Evolutionary conservation across 345 rosid species (phyloP).

Genomic region (Citrus hindsii): DNA sequence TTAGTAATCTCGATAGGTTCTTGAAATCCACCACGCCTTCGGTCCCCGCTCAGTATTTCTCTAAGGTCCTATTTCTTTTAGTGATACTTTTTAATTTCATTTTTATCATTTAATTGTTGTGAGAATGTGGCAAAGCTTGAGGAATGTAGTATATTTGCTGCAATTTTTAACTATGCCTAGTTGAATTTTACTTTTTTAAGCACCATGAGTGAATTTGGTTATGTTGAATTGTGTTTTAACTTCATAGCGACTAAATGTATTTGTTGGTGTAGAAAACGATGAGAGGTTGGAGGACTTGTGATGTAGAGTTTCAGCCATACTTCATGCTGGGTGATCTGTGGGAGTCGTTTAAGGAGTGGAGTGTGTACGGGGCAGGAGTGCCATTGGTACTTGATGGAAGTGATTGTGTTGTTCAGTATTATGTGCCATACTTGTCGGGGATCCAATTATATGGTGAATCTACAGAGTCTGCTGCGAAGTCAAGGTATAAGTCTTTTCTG

Average conservation of each 20-base stretch:
- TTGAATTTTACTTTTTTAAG: not conserved
- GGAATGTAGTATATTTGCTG: not conserved
- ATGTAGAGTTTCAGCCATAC: conserved; percentile 42
- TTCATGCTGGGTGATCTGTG: conserved; percentile 74
- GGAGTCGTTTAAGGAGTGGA: conserved; percentile 86
- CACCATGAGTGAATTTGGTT: not conserved
- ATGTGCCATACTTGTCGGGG: conserved; percentile 87
- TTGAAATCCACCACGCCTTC: conserved; percentile 38
- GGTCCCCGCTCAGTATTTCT: conserved; percentile 30
- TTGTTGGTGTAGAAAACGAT: conserved; percentile 32
- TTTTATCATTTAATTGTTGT: not conserved
- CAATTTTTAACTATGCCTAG: not conserved
- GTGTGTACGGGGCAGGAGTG: conserved; percentile 80
- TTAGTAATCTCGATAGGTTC: conserved; percentile 38
- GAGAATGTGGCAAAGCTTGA: not conserved
- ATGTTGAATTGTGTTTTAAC: not conserved
- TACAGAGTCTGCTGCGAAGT: conserved; percentile 23
- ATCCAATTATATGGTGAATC: conserved; percentile 67
- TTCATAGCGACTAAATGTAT: not conserved
- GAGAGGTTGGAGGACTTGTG: conserved; percentile 48
- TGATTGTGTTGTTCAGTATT: conserved; percentile 74
- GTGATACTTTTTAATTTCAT: not conserved
- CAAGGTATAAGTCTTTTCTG: conserved; percentile 28
- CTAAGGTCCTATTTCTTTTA: conserved; percentile 26
- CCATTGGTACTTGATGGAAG: conserved; percentile 64